Conservation (phyloP, 768 basidiomycete genomes). For the Amanita molliuscula region DNA sequence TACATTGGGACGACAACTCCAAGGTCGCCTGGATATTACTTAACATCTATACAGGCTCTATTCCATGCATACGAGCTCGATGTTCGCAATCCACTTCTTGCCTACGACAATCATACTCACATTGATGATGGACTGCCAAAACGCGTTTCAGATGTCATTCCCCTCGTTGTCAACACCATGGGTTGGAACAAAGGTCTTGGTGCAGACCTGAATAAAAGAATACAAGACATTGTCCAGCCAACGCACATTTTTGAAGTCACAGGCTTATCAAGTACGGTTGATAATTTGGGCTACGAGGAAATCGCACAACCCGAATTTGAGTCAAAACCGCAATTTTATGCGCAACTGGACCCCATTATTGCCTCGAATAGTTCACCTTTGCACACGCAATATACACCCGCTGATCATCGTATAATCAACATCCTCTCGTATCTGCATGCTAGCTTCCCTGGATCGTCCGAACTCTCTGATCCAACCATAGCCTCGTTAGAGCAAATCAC, state of each 20-base stretch:
- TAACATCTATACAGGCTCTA: conserved; percentile 56
- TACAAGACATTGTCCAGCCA: conserved; percentile 58
- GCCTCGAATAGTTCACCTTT: conserved; percentile 31
- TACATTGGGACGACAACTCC: conserved; percentile 78
- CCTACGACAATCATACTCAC: conserved; percentile 12
- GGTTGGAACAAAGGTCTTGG: conserved; percentile 96
- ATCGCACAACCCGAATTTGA: background rate
- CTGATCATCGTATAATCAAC: conserved; percentile 63
- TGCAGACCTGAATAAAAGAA: conserved; percentile 58
- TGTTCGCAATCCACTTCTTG: conserved; percentile 35
- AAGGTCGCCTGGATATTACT: conserved; percentile 66
- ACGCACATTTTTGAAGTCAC: conserved; percentile 49
- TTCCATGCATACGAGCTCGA: conserved; percentile 62
- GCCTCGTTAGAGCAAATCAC: conserved; percentile 21
- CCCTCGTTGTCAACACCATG: conserved; percentile 91
- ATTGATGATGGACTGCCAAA: conserved; percentile 15
- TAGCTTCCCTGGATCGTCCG: conserved; percentile 16
- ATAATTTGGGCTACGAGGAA: conserved; percentile 4
- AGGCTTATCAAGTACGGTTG: conserved; percentile 14
- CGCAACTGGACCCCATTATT: conserved; percentile 13
- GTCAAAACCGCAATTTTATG: background rate
- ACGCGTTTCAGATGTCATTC: conserved; percentile 49
- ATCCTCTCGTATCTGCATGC: conserved; percentile 76
- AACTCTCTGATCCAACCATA: background rate
- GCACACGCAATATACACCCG: conserved; percentile 36